Evolutionary conservation across 345 rosid genomes (phyloP).

Genomic region (Isatis tinctoria): DNA sequence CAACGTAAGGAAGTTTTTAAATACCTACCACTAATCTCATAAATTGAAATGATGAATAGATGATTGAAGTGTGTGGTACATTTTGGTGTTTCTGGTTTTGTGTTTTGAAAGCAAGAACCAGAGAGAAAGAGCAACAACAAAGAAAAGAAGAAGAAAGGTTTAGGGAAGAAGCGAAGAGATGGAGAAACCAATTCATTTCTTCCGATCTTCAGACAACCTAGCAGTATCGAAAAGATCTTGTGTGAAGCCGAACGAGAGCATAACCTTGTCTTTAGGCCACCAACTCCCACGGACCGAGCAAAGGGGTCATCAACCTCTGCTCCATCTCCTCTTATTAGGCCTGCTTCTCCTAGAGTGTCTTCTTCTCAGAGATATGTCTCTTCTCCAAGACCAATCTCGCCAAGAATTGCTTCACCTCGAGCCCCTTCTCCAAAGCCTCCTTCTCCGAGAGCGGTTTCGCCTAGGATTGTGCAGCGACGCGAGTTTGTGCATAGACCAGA

Average conservation of each 20-base stretch:
- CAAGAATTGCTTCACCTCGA: conserved; percentile 33
- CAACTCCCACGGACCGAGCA: conserved; percentile 40
- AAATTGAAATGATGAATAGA: not conserved
- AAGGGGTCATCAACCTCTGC: conserved; percentile 39
- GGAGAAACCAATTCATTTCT: conserved; percentile 80
- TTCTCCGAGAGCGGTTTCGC: conserved; percentile 58
- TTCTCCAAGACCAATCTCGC: conserved; percentile 47
- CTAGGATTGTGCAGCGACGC: conserved; percentile 46
- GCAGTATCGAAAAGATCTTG: conserved; percentile 89
- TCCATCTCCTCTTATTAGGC: conserved; percentile 34
- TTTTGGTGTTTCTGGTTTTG: conserved; percentile 3
- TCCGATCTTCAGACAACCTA: conserved; percentile 77
- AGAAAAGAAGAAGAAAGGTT: conserved; percentile 79
- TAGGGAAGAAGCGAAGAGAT: conserved; percentile 46
- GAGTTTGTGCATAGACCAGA: conserved; percentile 60
- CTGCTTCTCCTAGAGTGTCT: conserved; percentile 51
- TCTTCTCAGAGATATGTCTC: conserved; percentile 39
- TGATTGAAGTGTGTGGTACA: not conserved
- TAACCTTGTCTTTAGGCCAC: conserved; percentile 66
- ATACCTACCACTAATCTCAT: not conserved
- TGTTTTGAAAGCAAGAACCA: conserved; percentile 42
- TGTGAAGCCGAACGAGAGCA: conserved; percentile 94
- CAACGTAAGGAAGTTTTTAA: conserved; percentile 45
- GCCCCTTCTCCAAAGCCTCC: conserved; percentile 55
- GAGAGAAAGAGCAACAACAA: conserved; percentile 54